phyloP scores from a whole-genome alignment of 768 basidiomycete genomes.

The Termitomyces sp. region DNA sequence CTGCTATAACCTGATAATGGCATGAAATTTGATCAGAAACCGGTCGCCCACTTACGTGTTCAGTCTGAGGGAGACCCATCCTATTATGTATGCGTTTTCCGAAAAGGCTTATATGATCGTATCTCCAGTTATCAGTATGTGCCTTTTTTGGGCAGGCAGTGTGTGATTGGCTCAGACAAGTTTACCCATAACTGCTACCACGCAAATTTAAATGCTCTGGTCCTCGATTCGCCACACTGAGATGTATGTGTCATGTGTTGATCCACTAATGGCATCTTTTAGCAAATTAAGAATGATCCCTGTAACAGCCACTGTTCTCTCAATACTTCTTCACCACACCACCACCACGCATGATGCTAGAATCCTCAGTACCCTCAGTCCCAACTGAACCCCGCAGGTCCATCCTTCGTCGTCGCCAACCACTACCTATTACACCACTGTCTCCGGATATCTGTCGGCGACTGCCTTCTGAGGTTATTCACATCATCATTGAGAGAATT shows the following conservation, averaged over 20 bases:
- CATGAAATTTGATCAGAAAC: slow-evolving; percentile 10
- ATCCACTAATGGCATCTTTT: slow-evolving; percentile 14
- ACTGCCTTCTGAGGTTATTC: slow-evolving; percentile 14
- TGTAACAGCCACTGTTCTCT: slow-evolving; percentile 7
- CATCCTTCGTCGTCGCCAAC: slow-evolving; percentile 15
- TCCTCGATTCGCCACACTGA: slow-evolving; percentile 6
- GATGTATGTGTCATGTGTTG: slow-evolving; percentile 15
- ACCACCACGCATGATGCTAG: slow-evolving; percentile 5
- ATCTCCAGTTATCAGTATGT: neutral
- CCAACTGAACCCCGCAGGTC: slow-evolving; percentile 12
- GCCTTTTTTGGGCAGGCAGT: slow-evolving; percentile 1
- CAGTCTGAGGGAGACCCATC: no score
- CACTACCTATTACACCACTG: slow-evolving; percentile 13
- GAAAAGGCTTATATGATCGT: neutral
- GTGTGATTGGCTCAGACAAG: slow-evolving; percentile 5
- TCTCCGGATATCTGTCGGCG: slow-evolving; percentile 10
- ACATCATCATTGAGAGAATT: slow-evolving; percentile 14
- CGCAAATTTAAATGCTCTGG: slow-evolving; percentile 9
- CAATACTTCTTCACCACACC: slow-evolving; percentile 1
- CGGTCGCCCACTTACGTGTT: neutral
- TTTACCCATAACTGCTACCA: slow-evolving; percentile 7
- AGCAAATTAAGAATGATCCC: slow-evolving; percentile 13
- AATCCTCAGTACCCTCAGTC: neutral
- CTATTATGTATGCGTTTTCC: neutral
- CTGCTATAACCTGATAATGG: slow-evolving; percentile 4